phyloP scores from a whole-genome alignment of 78 protist genomes.

The Polysphondylium violaceum region DNA sequence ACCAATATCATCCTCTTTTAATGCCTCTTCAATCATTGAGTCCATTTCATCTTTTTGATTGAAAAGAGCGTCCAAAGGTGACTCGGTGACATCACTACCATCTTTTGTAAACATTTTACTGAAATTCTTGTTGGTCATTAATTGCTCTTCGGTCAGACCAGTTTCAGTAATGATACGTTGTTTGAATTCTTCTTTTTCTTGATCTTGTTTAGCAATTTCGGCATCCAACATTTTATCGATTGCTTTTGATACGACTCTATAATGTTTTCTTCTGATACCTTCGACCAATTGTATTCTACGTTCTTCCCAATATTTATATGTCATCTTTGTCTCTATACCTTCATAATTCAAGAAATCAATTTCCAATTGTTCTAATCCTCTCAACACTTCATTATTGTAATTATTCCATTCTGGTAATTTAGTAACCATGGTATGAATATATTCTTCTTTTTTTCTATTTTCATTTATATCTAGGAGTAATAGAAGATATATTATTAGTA shows the following conservation, averaged over 20 bases:
- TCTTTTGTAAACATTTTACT: neutral
- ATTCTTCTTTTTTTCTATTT: neutral
- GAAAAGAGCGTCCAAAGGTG: neutral
- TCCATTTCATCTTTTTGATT: neutral
- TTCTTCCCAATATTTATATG: neutral
- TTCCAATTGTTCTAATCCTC: neutral
- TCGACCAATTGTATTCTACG: slow-evolving; percentile 28
- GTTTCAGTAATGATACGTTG: neutral
- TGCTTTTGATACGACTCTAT: slow-evolving; percentile 13
- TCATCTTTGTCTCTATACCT: neutral
- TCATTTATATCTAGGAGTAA: too few species aligned
- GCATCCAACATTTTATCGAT: neutral
- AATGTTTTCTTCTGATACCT: slow-evolving; percentile 23
- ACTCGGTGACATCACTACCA: neutral
- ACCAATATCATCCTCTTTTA: neutral
- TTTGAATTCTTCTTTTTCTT: neutral
- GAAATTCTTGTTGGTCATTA: neutral
- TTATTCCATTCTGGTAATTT: neutral
- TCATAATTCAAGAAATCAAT: neutral
- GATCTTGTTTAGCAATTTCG: neutral
- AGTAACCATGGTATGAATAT: neutral
- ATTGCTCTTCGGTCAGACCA: slow-evolving; percentile 6
- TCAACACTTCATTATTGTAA: slow-evolving; percentile 5
- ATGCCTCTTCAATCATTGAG: neutral
- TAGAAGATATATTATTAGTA: too few species aligned